Evolutionary conservation across 2,329 filamentous ascomycete genomes (phyloP), one percentile per base, ranked within the genome.

Genomic region (Colletotrichum godetiae): DNA sequence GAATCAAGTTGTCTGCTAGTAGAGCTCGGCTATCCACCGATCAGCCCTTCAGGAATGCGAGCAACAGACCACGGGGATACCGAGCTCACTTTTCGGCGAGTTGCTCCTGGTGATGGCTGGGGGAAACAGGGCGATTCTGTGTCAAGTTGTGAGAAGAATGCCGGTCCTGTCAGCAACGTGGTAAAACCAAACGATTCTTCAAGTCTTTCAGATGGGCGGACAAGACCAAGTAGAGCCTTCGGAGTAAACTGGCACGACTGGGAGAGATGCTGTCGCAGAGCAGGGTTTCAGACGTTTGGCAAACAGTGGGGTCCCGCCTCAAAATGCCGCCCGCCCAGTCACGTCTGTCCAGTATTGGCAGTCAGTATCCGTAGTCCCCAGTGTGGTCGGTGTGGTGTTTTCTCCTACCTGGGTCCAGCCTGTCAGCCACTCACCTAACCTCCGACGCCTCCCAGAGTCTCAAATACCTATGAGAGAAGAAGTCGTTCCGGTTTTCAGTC

Each of bases 201-300:
- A 49, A 53, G 46, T 49, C 33, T 13, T 53, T 58, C 22, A 12
- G 22, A 49, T 55, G 29, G 29, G n/a, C n/a, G 29, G 27, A 58
- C 15, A 15, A 58, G 29, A 33, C 55, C 13, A 35, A 22, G 37
- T 13, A 53, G 19, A 37, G 12, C 19, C 22, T 42, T 27, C 19
- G 13, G n/a, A 46, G 52, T n/a, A 12, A 55, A 65, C 37, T 27
- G 53, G n/a, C 24, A 29, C 24, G 15, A 42, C 37, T 37, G 24
- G 52, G 60, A 65, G 53, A 33, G 62, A 52, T 31, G 62, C 62
- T 70, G 68, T 70, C 62, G 59, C 68, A 60, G 55, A 52, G 61
- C 61, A 70, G 57, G 55, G 68, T 70, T 70, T 70, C 68, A 70
- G 68, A 67, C 19, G 62, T 67, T 67, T 70, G 55, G 62, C 55